Percentiles rank a stretch among this genome's conserved stretches.
phyloP scores from a whole-genome alignment of 768 basidiomycete genomes.

The Lactifluus pinguis region DNA sequence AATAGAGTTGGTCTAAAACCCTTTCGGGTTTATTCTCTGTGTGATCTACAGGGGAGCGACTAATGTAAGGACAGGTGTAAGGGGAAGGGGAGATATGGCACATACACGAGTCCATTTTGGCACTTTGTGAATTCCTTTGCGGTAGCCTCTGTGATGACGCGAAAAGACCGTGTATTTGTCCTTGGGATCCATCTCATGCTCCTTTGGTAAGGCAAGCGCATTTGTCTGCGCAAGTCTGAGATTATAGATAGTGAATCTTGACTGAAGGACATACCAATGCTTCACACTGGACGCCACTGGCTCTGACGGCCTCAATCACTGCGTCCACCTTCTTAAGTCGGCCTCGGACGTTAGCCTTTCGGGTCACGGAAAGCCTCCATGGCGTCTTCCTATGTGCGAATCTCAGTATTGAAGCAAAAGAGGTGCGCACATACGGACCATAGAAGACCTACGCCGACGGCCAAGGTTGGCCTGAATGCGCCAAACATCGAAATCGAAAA shows the following conservation, averaged over 20 bases:
- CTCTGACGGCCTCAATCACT: conserved; percentile 81
- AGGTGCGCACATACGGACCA: conserved; percentile 44
- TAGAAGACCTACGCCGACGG: conserved; percentile 67
- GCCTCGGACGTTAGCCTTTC: conserved; percentile 85
- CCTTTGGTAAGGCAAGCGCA: conserved; percentile 81
- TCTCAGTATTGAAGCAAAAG: not conserved
- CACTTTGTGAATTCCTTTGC: conserved; percentile 94
- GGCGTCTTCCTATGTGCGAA: conserved; percentile 74
- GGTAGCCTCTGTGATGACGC: conserved; percentile 58
- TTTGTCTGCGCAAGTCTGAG: conserved; percentile 32
- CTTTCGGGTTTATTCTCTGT: conserved; percentile 79
- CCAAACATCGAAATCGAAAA: conserved; percentile 56
- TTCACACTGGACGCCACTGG: conserved; percentile 70
- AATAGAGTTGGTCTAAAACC: conserved; percentile 46
- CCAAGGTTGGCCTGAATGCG: conserved; percentile 65
- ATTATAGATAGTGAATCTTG: not conserved
- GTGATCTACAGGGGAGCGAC: conserved; percentile 50
- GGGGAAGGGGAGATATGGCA: not conserved
- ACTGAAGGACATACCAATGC: conserved; percentile 52
- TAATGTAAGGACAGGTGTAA: not conserved
- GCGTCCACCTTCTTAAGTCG: conserved; percentile 89
- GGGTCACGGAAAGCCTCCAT: conserved; percentile 83
- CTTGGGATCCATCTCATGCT: conserved; percentile 82
- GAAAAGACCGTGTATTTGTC: conserved; percentile 96
- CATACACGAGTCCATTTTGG: conserved; percentile 94